These are phyloP conservation scores for Lasiodiplodia gonubiensis DNA, from an alignment of 2,329 filamentous ascomycete genomes.

Conservation along the genomic window DNA sequence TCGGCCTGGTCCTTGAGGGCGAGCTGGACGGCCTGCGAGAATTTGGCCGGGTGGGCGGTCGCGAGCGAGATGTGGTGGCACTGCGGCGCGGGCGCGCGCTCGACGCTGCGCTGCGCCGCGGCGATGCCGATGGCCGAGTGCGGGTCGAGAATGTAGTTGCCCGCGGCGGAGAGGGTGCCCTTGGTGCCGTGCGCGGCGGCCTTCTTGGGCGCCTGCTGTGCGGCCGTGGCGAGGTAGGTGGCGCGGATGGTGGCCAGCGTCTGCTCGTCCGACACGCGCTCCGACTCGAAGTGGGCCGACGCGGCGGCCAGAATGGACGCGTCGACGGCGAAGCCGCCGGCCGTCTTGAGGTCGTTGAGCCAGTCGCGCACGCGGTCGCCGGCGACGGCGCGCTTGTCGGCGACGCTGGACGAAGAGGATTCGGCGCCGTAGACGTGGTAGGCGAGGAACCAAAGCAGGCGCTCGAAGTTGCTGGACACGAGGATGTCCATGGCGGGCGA, in stretches of 20 bases:
- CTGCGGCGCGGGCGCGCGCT: slow-evolving; percentile 55
- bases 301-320: slow-evolving; percentile 73
- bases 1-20: slow-evolving; percentile 73
- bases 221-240: slow-evolving; percentile 55
- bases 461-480: slow-evolving; percentile 95
- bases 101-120: slow-evolving; percentile 70
- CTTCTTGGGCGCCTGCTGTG: slow-evolving; percentile 41
- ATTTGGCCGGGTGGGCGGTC: slow-evolving; percentile 96
- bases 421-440: slow-evolving; percentile 65
- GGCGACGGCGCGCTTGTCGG: slow-evolving; percentile 56
- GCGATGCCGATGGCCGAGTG: slow-evolving; percentile 88
- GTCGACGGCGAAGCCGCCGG: slow-evolving; percentile 83
- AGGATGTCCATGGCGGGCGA: slow-evolving; percentile 98
- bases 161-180: slow-evolving; percentile 44
- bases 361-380: slow-evolving; percentile 78
- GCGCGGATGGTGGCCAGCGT: slow-evolving; percentile 55
- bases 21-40: slow-evolving; percentile 80
- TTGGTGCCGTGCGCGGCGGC: slow-evolving; percentile 51
- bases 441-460: slow-evolving; percentile 90
- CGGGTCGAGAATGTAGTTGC: slow-evolving; percentile 84
- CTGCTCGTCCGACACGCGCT: slow-evolving; percentile 66
- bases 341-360: slow-evolving; percentile 79
- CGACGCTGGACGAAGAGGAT: slow-evolving; percentile 41
- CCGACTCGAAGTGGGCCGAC: slow-evolving; percentile 78
- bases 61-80: slow-evolving; percentile 79